Evolutionary conservation across 805 yeast genomes (phyloP).

Genomic region (Spathaspora arborariae): DNA sequence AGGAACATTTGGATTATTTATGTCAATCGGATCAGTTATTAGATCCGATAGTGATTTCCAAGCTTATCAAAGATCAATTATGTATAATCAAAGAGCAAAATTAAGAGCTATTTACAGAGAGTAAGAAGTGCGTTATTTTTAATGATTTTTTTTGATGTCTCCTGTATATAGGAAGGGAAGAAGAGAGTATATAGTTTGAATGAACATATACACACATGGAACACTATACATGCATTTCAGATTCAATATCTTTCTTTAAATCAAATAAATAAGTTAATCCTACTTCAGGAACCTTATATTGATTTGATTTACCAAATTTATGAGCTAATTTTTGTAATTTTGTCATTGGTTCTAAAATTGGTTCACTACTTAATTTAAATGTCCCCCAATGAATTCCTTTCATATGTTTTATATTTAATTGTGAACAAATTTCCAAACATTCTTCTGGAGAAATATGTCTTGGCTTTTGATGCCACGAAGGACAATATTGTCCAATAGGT

Average conservation of each 20-base stretch:
- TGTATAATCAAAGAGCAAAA: constrained; percentile 24
- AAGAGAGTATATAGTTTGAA: not conserved
- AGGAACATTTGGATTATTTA: constrained; percentile 92
- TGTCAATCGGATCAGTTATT: constrained; percentile 93
- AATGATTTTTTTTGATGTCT: not conserved
- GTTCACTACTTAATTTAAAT: constrained; percentile 83
- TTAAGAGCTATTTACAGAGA: constrained; percentile 26
- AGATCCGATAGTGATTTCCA: constrained; percentile 59
- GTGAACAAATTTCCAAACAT: constrained; percentile 62
- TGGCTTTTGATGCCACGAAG: constrained; percentile 90
- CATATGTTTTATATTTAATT: constrained; percentile 56
- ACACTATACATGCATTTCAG: constrained; percentile 7
- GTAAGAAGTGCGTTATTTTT: not conserved
- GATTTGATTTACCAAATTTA: constrained; percentile 27
- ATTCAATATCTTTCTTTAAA: constrained; percentile 17
- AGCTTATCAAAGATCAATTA: constrained; percentile 27
- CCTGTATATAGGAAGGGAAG: not conserved
- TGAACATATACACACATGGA: not conserved
- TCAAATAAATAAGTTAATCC: constrained; percentile 67
- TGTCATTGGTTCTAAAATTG: constrained; percentile 77
- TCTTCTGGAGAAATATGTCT: constrained; percentile 85
- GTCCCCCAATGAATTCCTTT: constrained; percentile 98
- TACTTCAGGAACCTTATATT: constrained; percentile 64
- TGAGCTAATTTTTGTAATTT: constrained; percentile 50
- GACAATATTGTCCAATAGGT: constrained; percentile 95